Conservation (phyloP, 1,284 basidiomycete species). For the Athelia sp. region DNA sequence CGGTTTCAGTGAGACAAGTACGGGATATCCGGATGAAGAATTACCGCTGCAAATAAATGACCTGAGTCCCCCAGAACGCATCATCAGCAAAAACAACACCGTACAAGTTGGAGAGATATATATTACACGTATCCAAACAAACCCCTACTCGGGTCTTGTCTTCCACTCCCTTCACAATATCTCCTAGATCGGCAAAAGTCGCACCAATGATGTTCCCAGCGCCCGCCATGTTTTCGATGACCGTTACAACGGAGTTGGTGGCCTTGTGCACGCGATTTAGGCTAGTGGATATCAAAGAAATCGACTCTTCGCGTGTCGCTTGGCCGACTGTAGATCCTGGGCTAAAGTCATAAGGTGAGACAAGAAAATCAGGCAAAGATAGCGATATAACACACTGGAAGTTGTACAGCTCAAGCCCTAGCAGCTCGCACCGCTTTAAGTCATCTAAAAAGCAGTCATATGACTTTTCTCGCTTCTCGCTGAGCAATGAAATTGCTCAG, state of each 20-base stretch:
- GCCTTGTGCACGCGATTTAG: constrained; percentile 76
- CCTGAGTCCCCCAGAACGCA: constrained; percentile 32
- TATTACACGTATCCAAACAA: constrained; percentile 83
- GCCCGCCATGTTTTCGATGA: constrained; percentile 89
- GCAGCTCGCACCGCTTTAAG: constrained; percentile 71
- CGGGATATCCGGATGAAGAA: constrained; percentile 14
- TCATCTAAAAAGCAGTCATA: constrained; percentile 85
- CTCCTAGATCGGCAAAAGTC: constrained; percentile 61
- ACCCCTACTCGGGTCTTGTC: constrained; percentile 77
- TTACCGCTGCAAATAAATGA: constrained; percentile 77
- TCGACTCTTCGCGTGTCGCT: constrained; percentile 56
- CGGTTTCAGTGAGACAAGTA: neutral
- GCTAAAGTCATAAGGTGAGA: constrained; percentile 30
- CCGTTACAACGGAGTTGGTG: constrained; percentile 57
- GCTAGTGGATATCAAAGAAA: constrained; percentile 64
- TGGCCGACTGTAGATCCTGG: constrained; percentile 79
- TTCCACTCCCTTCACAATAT: constrained; percentile 68
- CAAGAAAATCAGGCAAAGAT: neutral
- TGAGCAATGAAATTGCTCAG: constrained; percentile 19
- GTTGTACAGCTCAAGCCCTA: constrained; percentile 76
- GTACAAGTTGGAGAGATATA: neutral
- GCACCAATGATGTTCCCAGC: constrained; percentile 78
- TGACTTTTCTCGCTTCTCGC: constrained; percentile 71
- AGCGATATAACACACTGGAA: constrained; percentile 62
- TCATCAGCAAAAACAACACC: neutral